Conservation (phyloP, 495 filamentous ascomycete species). For the Daldinia bambusicola region DNA sequence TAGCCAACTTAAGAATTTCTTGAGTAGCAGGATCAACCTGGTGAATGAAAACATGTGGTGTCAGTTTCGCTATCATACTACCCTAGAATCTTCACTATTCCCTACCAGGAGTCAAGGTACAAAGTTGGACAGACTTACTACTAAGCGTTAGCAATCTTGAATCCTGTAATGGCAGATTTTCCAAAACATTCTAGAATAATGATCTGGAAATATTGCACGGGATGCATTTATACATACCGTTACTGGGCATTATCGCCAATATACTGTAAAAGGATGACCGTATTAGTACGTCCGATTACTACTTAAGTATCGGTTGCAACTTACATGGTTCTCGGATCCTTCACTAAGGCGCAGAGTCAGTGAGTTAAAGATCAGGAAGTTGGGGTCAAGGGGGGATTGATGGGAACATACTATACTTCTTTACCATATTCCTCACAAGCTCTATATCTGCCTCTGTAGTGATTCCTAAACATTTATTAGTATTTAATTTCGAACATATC, state of each 20-base stretch:
- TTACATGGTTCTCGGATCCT: conserved; percentile 45
- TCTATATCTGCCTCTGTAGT: conserved; percentile 60
- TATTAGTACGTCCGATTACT: conserved; percentile 12
- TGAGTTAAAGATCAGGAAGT: neutral
- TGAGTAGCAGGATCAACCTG: conserved; percentile 67
- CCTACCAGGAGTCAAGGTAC: too few relatives aligned
- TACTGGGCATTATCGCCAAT: conserved; percentile 66
- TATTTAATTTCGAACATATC: too few relatives aligned
- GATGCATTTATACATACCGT: conserved; percentile 24
- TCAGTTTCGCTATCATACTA: too few relatives aligned
- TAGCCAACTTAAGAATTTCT: conserved; percentile 66
- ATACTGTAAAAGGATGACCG: conserved; percentile 51
- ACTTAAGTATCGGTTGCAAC: conserved; percentile 3
- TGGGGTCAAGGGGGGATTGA: neutral
- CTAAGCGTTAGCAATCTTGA: too few relatives aligned
- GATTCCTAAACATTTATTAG: conserved; percentile 26
- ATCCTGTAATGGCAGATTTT: too few relatives aligned
- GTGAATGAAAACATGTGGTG: too few relatives aligned
- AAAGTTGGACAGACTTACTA: too few relatives aligned
- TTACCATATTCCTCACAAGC: conserved; percentile 64
- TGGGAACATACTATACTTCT: conserved; percentile 58
- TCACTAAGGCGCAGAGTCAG: conserved; percentile 32
- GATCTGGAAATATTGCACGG: too few relatives aligned
- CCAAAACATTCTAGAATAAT: too few relatives aligned
- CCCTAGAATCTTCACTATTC: too few relatives aligned